Base-by-base conservation (phyloP, 192 early-diverging fungal genomes). In the Coemansia sp. region DNA sequence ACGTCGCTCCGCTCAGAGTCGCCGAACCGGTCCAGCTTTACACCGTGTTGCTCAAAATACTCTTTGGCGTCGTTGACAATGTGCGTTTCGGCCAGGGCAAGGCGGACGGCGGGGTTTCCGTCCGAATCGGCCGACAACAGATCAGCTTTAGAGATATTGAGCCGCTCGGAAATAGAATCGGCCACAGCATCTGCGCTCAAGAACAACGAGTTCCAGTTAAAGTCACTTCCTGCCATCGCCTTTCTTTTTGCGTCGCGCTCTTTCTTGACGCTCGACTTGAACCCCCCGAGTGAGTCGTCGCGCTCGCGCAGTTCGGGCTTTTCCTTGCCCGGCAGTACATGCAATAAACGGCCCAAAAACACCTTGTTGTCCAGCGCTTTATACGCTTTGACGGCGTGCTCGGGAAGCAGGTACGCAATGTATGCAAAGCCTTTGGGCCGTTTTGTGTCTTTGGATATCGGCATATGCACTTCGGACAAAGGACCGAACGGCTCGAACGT, bases 31-130 rank as follows among this genome's bases (percentile, higher is more conserved):
- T 90, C 86, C 20, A 99, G 78, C 17, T 81, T 72, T 36, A 98
- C 90, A 10, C 93, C 94, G 48, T 94, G 87, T 34, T 90, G 84
- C 68, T 92, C 89, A 56, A 99, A 86, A 64, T 88, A 97, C 50
- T 87, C 74, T 71, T 99, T 99, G 14, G 97, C 97, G 67, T 99
- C 95, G 66, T 85, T 86, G 63, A 97, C 87, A 54, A 99, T 88
- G 64, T 97, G 91, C 0, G 97, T 97, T 82, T 99, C 97, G n/a
- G 97, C 97, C 36, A 99, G 84, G 1, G 97, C 95, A 59, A 99
- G 82, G 21, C 94, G 85, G 4, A 97, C 95, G 11, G 95, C 94
- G 78, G 94, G 88, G 49, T 97, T 93, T 12, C 82, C 83, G 47
- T 57, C 54, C 7, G 71, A 65, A 28, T 94, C 89, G 7, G 92